Base-by-base conservation (phyloP, 495 filamentous ascomycete genomes). In the Aspergillus sparsus region DNA sequence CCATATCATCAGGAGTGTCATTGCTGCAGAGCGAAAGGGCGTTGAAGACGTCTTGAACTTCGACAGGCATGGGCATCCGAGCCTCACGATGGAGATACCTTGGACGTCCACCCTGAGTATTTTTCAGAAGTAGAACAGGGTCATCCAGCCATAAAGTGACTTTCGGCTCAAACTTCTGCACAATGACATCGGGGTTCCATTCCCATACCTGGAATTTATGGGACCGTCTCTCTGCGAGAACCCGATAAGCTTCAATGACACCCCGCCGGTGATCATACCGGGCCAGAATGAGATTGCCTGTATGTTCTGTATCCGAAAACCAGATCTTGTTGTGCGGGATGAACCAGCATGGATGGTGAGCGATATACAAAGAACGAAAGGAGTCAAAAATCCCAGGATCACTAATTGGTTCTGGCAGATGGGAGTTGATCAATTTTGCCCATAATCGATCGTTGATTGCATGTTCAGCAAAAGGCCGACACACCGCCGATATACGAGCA, bases 301-400 rank as follows among this genome's bases (percentile, higher is more conserved):
- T 79, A 39, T 79, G 72, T n/a, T 83, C 79, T 31, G 70, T 80
- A 72, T 97, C 92, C 35, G 84, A 82, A 65, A 95, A 92, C 93
- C 93, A 98, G 42, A 98, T 72, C 73, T 89, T 91, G 61, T 90
- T 74, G 57, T 81, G 82, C 0, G 89, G 78, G 1, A 98, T 80
- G 65, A 95, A 97, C 89, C 94, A 96, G 64, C 87, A 87, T 2
- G 89, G 87, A 55, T 93, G 80, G 68, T 93, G 87, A 32, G 87
- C 80, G 35, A 82, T 72, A 63, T 89, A 97, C 6, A 98, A 80
- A 31, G 84, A 80, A 56, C 80, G 83, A 68, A 84, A 93, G 13
- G 80, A 85, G 6, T 66, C 61, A 63, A 82, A 90, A 0, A 85
- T 84, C 5, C 78, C 78, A 2, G 87, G 79, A 18, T 79, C 70